A percentile compares a stretch with the other conserved stretches of the same genome.
Evolutionary conservation across 192 early-diverging fungal species (phyloP).

Genomic region (Coemansia javaensis): DNA sequence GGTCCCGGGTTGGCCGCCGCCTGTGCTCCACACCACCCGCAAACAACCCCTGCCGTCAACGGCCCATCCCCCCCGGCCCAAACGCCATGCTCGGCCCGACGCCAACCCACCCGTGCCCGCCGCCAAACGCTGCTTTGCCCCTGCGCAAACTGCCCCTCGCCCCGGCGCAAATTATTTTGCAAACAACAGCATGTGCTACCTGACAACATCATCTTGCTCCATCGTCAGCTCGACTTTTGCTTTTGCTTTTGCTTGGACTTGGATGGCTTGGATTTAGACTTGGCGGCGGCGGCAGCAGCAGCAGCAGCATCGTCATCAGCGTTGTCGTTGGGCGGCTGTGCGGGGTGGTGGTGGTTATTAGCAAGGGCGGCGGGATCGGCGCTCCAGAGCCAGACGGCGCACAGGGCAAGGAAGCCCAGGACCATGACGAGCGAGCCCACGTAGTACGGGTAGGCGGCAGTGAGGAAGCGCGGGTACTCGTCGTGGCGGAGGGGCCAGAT

Average conservation of each 20-base stretch:
- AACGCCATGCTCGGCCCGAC: no score
- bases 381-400: slow-evolving; percentile 69
- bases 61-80: no score
- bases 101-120: no score
- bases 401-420: slow-evolving; percentile 80
- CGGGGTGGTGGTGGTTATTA: no score
- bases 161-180: no score
- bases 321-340: neutral
- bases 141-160: no score
- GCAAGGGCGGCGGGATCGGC: slow-evolving; percentile 26
- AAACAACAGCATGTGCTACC: no score
- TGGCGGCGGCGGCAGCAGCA: neutral
- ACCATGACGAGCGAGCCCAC: slow-evolving; percentile 75
- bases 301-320: neutral
- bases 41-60: no score
- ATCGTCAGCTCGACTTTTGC: neutral
- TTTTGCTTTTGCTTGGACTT: neutral
- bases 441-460: slow-evolving; percentile 95
- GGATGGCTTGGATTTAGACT: slow-evolving; percentile 17
- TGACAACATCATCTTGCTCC: neutral
- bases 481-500: slow-evolving; percentile 92
- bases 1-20: no score
- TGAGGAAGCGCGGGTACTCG: slow-evolving; percentile 90
- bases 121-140: no score
- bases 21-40: no score